Evolutionary conservation across 2,329 filamentous ascomycete species (phyloP), one percentile per base, ranked within the genome.

Genomic region (Fusarium sp.): DNA sequence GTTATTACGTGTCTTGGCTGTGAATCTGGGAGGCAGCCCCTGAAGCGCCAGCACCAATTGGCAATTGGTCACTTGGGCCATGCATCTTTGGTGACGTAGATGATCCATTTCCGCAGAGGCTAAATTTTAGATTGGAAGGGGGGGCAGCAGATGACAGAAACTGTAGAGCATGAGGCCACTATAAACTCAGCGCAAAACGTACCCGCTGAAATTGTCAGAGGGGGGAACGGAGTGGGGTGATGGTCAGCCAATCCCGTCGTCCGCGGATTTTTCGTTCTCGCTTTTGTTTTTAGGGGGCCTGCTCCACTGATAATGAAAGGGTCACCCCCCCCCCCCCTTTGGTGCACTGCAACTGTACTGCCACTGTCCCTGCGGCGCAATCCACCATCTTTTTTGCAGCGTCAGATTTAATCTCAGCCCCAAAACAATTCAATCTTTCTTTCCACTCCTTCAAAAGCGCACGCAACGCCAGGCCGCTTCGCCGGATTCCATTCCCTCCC

Each of bases 61-160:
- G 54, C 12, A 63, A 41, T 17, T 24, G 60, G 42, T 32, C 52
- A 38, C 44, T 24, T 36, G 20, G 24, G 4, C n/a, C 11, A 51
- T 50, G 59, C 24, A 69, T 39, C 47, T 59, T 45, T 36, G 45
- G 45, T 70, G 67, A 70, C 67, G 67, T 70, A 70, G 36, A 18
- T 3, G 36, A 60, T 66, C 38, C 30, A 42, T 32, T 45, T 30
- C 11, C 15, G n/a, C 62, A 32, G 28, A 52, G 18, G 26, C 28
- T 45, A 62, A 38, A 59, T 18, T 55, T 44, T 70, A 60, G 66
- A 38, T 38, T 34, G 58, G 38, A 57, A 38, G 67, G 67, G 51
- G 51, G 65, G 20, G 9, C 18, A 34, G 39, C 39, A 8, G 18
- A 14, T 5, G 51, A 55, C 51, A 55, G 51, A 55, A 55, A 55